Percentiles rank a stretch among this genome's conserved stretches.
These are phyloP conservation scores for Suhomyces pyralidae DNA, from an alignment of 805 yeast genomes.

Conservation along the genomic window DNA sequence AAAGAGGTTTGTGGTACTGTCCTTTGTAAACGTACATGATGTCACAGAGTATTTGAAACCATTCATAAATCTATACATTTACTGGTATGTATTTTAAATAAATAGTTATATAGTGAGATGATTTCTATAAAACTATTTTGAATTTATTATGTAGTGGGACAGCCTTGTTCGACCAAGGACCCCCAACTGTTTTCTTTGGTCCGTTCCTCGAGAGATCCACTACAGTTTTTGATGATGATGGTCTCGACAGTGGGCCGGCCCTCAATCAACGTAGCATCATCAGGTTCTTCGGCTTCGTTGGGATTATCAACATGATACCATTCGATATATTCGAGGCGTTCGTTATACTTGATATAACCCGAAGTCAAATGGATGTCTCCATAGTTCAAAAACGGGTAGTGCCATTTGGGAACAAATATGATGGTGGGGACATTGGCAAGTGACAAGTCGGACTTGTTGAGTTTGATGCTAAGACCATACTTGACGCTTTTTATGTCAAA, in stretches of 20 bases:
- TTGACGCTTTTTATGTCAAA: slow-evolving; percentile 53
- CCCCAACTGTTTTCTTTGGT: slow-evolving; percentile 9
- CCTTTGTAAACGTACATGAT: no score
- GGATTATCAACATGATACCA: slow-evolving; percentile 59
- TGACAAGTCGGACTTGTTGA: background rate
- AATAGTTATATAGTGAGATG: no score
- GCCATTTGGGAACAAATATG: slow-evolving; percentile 70
- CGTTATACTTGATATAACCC: slow-evolving; percentile 56
- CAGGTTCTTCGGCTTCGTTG: slow-evolving; percentile 6
- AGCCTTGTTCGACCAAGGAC: slow-evolving; percentile 9
- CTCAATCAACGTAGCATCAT: slow-evolving; percentile 4
- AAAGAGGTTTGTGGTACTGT: no score
- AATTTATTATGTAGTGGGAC: slow-evolving; percentile 12
- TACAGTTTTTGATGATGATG: slow-evolving; percentile 34
- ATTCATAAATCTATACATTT: no score
- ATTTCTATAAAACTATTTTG: no score
- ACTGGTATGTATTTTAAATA: no score
- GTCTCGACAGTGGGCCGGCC: slow-evolving; percentile 21
- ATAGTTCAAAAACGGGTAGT: slow-evolving; percentile 53
- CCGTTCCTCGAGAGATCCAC: slow-evolving; percentile 32
- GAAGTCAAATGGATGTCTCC: slow-evolving; percentile 48
- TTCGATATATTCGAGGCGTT: slow-evolving; percentile 52
- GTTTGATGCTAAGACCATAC: slow-evolving; percentile 28
- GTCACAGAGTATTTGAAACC: no score
- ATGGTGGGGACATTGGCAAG: slow-evolving; percentile 51